phyloP scores from a whole-genome alignment of 495 filamentous ascomycete species.

The Trichoderma virens region DNA sequence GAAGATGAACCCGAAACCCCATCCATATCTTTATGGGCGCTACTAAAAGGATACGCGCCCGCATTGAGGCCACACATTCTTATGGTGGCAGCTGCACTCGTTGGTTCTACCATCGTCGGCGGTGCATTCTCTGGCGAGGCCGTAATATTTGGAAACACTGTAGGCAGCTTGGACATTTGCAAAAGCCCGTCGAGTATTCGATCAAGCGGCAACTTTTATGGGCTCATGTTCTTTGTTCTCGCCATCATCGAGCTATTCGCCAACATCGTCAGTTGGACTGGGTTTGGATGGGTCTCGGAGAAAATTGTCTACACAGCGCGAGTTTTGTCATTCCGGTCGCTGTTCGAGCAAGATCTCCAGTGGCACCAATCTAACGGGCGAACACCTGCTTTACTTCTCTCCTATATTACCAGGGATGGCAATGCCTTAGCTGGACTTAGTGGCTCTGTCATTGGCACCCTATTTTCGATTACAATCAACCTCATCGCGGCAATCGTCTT shows the following conservation, averaged over 20 bases:
- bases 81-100: slow-evolving; percentile 28
- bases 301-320: slow-evolving; percentile 43
- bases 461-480: slow-evolving; percentile 33
- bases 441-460: slow-evolving; percentile 28
- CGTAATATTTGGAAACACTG: slow-evolving; percentile 46
- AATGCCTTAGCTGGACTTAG: slow-evolving; percentile 40
- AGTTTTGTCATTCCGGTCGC: slow-evolving; percentile 41
- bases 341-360: slow-evolving; percentile 46
- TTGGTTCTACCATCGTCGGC: slow-evolving; percentile 37
- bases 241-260: slow-evolving; percentile 46
- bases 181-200: slow-evolving; percentile 22
- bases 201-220: slow-evolving; percentile 36
- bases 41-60: too few species aligned
- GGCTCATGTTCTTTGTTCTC: slow-evolving; percentile 49
- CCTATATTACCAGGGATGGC: slow-evolving; percentile 44
- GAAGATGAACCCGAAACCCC: too few species aligned
- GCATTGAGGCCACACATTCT: slow-evolving; percentile 10
- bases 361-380: slow-evolving; percentile 47
- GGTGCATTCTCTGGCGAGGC: slow-evolving; percentile 43
- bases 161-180: slow-evolving; percentile 40
- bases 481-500: slow-evolving; percentile 45
- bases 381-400: slow-evolving; percentile 37
- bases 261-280: slow-evolving; percentile 41
- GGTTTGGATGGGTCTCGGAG: slow-evolving; percentile 46
- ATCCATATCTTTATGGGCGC: too few species aligned